These are phyloP conservation scores for Ophiocordyceps camponoti-rufipedis DNA, from an alignment of 2,329 filamentous ascomycete genomes.

Conservation along the genomic window DNA sequence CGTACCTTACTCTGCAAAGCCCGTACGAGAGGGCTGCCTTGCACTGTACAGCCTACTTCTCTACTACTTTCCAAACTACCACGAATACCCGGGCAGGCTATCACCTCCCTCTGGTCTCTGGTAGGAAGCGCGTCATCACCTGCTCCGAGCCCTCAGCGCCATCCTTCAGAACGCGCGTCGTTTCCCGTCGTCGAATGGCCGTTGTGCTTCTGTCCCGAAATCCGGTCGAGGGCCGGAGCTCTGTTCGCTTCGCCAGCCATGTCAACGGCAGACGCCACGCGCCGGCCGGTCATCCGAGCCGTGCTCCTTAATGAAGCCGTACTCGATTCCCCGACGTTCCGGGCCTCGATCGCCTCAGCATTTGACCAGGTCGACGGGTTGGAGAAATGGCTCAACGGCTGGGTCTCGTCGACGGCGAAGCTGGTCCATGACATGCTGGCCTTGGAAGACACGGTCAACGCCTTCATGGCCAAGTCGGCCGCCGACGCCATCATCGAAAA, in stretches of 20 bases:
- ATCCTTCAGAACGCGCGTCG: not conserved
- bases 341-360: conserved; percentile 72
- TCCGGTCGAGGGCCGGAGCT: not conserved
- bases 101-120: too few species aligned
- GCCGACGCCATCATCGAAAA: conserved; percentile 81
- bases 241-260: conserved; percentile 2
- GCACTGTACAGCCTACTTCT: too few species aligned
- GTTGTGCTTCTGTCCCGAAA: not conserved
- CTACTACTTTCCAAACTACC: too few species aligned
- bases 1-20: too few species aligned
- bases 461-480: conserved; percentile 54
- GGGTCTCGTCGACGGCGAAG: conserved; percentile 33
- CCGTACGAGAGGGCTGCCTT: too few species aligned
- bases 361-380: conserved; percentile 79
- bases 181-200: not conserved
- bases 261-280: conserved; percentile 5
- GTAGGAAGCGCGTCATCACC: not conserved
- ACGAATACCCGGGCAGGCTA: too few species aligned
- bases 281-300: conserved; percentile 15
- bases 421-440: conserved; percentile 44
- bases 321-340: conserved; percentile 90
- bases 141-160: not conserved
- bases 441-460: conserved; percentile 64
- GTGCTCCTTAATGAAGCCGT: conserved; percentile 83
- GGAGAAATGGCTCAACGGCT: conserved; percentile 72